phyloP scores from a whole-genome alignment of 2,329 filamentous ascomycete species.

The Drechslerella coelobrocha region DNA sequence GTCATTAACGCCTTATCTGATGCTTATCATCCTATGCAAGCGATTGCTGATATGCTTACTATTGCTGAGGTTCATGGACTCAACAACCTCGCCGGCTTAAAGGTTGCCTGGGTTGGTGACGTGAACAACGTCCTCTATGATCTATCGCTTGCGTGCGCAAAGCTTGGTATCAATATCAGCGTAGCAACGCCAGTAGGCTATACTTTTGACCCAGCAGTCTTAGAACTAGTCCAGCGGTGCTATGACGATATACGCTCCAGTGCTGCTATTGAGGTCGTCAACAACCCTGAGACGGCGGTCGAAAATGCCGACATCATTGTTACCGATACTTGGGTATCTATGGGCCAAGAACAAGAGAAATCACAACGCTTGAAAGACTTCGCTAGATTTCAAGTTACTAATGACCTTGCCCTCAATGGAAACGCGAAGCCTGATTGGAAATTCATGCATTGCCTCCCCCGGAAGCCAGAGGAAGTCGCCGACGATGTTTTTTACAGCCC shows the following conservation, averaged over 20 bases:
- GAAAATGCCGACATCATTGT: constrained; percentile 87
- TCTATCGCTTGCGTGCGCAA: constrained; percentile 83
- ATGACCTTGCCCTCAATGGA: constrained; percentile 79
- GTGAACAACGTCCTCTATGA: constrained; percentile 98
- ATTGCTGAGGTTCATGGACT: constrained; percentile 71
- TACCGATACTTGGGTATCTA: constrained; percentile 97
- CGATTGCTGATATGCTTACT: constrained; percentile 90
- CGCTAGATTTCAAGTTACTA: constrained; percentile 87
- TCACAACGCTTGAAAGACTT: constrained; percentile 80
- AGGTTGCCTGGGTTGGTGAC: constrained; percentile 95
- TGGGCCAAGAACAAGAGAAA: constrained; percentile 92
- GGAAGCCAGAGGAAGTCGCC: constrained; percentile 88
- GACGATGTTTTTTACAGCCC: constrained; percentile 93
- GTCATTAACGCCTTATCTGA: constrained; percentile 89
- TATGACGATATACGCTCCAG: constrained; percentile 41
- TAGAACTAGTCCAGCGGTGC: constrained; percentile 58
- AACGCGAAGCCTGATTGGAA: constrained; percentile 90
- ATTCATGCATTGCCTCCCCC: constrained; percentile 97
- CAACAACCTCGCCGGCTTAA: constrained; percentile 62
- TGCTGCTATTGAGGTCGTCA: constrained; percentile 56
- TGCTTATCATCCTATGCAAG: constrained; percentile 91
- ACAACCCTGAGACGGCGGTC: constrained; percentile 80
- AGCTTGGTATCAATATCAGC: constrained; percentile 83
- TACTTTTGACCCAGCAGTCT: constrained; percentile 78
- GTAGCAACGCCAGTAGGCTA: constrained; percentile 89